A percentile compares a stretch with the other conserved stretches of the same genome.
phyloP scores from a whole-genome alignment of 306 rosid species.

The Pyrus pyrifolia region DNA sequence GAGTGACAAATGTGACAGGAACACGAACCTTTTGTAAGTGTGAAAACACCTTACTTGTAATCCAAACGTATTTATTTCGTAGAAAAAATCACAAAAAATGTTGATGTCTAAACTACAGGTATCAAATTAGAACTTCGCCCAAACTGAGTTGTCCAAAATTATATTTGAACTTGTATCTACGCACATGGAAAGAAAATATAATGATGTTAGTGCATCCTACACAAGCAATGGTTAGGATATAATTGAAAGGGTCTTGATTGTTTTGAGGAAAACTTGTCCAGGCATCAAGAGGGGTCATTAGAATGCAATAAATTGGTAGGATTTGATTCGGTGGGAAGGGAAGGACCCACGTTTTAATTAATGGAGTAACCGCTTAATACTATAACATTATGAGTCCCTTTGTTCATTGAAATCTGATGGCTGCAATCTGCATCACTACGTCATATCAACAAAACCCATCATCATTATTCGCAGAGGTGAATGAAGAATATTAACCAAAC shows the following conservation, averaged over 20 bases:
- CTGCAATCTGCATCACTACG: not conserved
- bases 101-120: not conserved
- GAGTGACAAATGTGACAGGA: not conserved
- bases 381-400: not conserved
- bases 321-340: conserved; percentile 4
- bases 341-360: not conserved
- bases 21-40: not conserved
- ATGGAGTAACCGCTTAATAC: not conserved
- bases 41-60: not conserved
- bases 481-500: too few species aligned
- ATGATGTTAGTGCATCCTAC: not conserved
- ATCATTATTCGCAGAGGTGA: too few species aligned
- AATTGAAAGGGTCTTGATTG: not conserved
- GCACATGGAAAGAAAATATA: not conserved
- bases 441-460: not conserved
- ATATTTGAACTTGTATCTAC: not conserved
- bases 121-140: not conserved
- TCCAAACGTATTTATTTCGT: not conserved
- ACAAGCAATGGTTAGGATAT: not conserved
- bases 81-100: not conserved
- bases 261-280: not conserved
- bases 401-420: not conserved
- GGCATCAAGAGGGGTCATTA: not conserved
- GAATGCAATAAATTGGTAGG: not conserved
- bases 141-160: not conserved